Conservation (phyloP, 306 rosid genomes). For the Astragalus glycyphyllos region DNA sequence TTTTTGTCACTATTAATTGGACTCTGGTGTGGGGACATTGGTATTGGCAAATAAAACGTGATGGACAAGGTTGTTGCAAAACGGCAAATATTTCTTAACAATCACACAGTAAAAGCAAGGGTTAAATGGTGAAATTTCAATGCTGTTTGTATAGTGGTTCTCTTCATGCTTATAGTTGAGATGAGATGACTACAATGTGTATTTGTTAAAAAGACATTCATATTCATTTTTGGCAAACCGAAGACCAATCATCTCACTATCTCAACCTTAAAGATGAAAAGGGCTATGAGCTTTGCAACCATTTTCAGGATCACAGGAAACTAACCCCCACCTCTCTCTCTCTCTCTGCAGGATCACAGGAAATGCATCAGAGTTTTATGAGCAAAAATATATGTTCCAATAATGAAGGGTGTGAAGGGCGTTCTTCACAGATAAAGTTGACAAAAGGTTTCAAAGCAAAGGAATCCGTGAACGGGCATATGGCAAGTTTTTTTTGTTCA, state of each 20-base stretch:
- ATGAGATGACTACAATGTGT: no score
- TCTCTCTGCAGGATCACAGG: conserved; percentile 83
- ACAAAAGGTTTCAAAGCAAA: conserved; percentile 86
- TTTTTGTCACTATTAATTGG: no score
- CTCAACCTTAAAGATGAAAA: no score
- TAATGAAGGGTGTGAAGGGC: conserved; percentile 88
- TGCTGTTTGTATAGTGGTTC: no score
- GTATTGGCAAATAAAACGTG: conserved; percentile 1
- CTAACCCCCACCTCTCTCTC: no score
- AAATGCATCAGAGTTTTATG: conserved; percentile 52
- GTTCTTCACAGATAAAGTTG: conserved; percentile 68
- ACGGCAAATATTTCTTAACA: conserved; percentile 33
- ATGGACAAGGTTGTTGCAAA: background rate
- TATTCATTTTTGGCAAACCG: no score
- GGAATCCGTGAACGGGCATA: conserved; percentile 82
- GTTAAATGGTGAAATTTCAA: conserved; percentile 6
- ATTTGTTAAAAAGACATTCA: no score
- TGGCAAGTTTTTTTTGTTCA: conserved; percentile 71
- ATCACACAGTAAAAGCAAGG: conserved; percentile 17
- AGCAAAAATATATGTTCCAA: conserved; percentile 64
- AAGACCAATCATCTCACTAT: no score
- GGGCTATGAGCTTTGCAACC: no score
- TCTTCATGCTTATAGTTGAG: no score
- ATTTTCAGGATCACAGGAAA: no score
- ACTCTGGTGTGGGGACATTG: conserved; percentile 24